Base-by-base conservation (phyloP, 805 yeast genomes). In the Brettanomyces bruxellensis region DNA sequence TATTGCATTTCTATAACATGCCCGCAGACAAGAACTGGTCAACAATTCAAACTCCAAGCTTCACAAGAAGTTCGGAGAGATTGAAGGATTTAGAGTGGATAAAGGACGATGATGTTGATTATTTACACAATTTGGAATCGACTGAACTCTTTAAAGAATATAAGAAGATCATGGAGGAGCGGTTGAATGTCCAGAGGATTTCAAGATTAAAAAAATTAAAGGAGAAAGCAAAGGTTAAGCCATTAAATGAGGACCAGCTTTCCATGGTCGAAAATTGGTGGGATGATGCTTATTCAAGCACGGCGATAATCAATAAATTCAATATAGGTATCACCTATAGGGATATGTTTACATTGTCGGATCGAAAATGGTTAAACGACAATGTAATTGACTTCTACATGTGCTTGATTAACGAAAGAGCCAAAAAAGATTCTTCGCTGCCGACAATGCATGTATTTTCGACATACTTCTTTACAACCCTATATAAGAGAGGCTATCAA, bases 331-430 rank as follows among this genome's bases (percentile, higher is more conserved):
- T 90, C 3, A 65, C 67, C 4, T 74, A 75, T 0, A 66, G 76
- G 34, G 99, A 93, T 60, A 62, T 91, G 46, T 70, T 73, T 40
- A 88, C 96, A 0, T 68, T 93, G 34, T 65, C 73, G 7, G 85
- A 83, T 45, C 71, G 83, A 4, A 66, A 73, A 37, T 93, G 99
- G 99, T 72, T 93, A 30, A 93, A 93, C 60, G 99, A 93, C 63
- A 86, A 82, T 40, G 74, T 93, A 4, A 90, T 93, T 48, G 98
- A 93, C 58, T 83, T 81, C 55, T 91, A 83, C 60, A 69, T 90
- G 56, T 69, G 71, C 40, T 55, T 83, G 53, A 65, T 82, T 5
- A 68, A 77, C 3, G 71, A 71, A 4, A 59, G 76, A 24, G 58
- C 71, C 9, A 46, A 50, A 22, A 9, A 34, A 2, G 30, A 43